These are phyloP conservation scores for Suillus cothurnatus DNA, from an alignment of 768 basidiomycete genomes.

Conservation along the genomic window DNA sequence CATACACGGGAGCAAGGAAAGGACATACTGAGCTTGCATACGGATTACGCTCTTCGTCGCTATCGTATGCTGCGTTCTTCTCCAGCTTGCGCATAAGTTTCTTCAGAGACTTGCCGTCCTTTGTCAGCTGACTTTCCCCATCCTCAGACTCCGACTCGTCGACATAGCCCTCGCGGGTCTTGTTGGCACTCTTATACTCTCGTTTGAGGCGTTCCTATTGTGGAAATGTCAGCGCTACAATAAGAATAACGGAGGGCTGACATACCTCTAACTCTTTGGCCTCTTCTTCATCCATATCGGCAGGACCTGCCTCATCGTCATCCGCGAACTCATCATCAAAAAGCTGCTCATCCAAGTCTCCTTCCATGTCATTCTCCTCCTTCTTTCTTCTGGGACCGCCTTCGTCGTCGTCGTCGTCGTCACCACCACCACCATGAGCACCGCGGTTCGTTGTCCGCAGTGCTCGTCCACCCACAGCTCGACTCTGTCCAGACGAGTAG, in stretches of 20 bases:
- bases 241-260: slow-evolving; percentile 13
- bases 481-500: slow-evolving; percentile 52
- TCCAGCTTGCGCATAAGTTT: slow-evolving; percentile 85
- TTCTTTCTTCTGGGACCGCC: slow-evolving; percentile 53
- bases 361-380: slow-evolving; percentile 71
- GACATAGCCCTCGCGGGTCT: slow-evolving; percentile 65
- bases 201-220: slow-evolving; percentile 79
- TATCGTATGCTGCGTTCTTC: slow-evolving; percentile 80
- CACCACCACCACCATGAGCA: slow-evolving; percentile 56
- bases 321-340: slow-evolving; percentile 87
- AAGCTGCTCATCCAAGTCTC: slow-evolving; percentile 79
- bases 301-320: slow-evolving; percentile 78
- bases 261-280: slow-evolving; percentile 79
- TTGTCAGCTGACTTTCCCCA: slow-evolving; percentile 58
- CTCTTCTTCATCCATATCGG: slow-evolving; percentile 81
- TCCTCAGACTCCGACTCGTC: slow-evolving; percentile 79
- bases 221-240: not conserved
- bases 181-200: slow-evolving; percentile 79
- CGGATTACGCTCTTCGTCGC: slow-evolving; percentile 79
- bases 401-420: slow-evolving; percentile 73
- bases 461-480: slow-evolving; percentile 68
- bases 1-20: slow-evolving; percentile 1
- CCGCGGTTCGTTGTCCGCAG: slow-evolving; percentile 73
- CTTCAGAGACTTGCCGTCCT: slow-evolving; percentile 79
- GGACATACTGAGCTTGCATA: slow-evolving; percentile 73